These are phyloP conservation scores for Yamadazyma jaroonii DNA, from an alignment of 1,139 yeast genomes.

Conservation along the genomic window DNA sequence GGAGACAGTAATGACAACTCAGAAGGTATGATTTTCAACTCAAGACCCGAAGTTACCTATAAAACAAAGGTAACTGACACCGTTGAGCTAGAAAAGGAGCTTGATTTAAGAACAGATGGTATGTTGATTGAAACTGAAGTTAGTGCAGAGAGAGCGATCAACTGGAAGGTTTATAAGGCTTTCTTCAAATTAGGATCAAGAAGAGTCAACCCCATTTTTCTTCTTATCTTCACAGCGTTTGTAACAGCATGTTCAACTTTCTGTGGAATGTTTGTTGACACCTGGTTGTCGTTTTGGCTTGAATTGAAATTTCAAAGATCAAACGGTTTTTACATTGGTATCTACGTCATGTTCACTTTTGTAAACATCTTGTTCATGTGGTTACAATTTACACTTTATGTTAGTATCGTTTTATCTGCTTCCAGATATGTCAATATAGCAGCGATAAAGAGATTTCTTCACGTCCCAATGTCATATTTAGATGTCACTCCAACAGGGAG, in stretches of 20 bases:
- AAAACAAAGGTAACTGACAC: too few relatives aligned
- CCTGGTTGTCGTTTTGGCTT: constrained; percentile 89
- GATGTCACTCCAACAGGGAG: constrained; percentile 64
- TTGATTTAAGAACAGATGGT: constrained; percentile 31
- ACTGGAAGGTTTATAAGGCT: constrained; percentile 28
- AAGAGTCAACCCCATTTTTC: constrained; percentile 25
- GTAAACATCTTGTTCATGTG: constrained; percentile 36
- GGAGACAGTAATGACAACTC: constrained; percentile 11
- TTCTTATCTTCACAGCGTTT: constrained; percentile 12
- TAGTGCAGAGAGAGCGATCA: constrained; percentile 39
- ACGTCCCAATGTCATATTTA: constrained; percentile 57
- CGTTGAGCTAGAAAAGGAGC: too few relatives aligned
- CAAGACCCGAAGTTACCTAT: too few relatives aligned
- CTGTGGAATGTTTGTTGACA: constrained; percentile 61
- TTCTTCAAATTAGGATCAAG: constrained; percentile 64
- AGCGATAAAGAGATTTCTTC: constrained; percentile 15
- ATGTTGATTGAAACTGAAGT: constrained; percentile 29
- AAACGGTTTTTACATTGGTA: constrained; percentile 65
- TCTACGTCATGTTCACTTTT: constrained; percentile 58
- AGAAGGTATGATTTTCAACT: too few relatives aligned
- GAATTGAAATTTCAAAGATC: constrained; percentile 47
- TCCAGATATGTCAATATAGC: constrained; percentile 36
- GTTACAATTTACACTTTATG: constrained; percentile 44
- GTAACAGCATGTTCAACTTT: constrained; percentile 48
- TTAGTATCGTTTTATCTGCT: constrained; percentile 50